These are phyloP conservation scores for Fraxinus ornus DNA, from an alignment of 305 asterid genomes.

Conservation along the genomic window DNA sequence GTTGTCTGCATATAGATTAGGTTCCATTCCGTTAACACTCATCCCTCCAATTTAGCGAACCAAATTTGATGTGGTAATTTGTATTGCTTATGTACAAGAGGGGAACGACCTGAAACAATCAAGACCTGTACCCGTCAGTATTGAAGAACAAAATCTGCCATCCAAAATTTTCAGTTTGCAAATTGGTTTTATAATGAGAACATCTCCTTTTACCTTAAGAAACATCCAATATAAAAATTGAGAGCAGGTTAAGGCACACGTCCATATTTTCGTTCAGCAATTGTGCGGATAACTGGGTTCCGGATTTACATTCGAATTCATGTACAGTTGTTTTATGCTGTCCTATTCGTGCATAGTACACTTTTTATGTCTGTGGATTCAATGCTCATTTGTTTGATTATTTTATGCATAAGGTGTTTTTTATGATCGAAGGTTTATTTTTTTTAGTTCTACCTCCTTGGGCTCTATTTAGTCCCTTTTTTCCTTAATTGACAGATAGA, in stretches of 20 bases:
- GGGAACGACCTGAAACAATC: background rate
- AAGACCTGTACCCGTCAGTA: background rate
- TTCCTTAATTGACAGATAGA: slow-evolving; percentile 59
- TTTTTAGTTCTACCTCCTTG: background rate
- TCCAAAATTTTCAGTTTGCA: background rate
- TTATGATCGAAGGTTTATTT: background rate
- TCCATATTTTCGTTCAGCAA: background rate
- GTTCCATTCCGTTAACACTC: background rate
- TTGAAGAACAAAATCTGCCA: background rate
- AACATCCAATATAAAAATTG: background rate
- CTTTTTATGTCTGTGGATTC: background rate
- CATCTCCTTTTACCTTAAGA: background rate
- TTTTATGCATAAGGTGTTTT: background rate
- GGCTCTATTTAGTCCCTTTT: slow-evolving; percentile 20
- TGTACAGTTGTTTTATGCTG: background rate
- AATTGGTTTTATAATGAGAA: background rate
- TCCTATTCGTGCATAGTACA: background rate
- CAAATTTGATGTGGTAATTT: background rate
- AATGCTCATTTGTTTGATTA: background rate
- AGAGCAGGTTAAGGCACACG: background rate
- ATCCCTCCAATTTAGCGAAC: background rate
- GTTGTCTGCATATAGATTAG: background rate
- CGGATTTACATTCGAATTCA: background rate
- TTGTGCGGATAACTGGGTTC: background rate
- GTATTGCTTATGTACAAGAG: background rate